A percentile compares a stretch with the other conserved stretches of the same genome.
phyloP scores from a whole-genome alignment of 306 rosid species.

The Arachis hypogaea region DNA sequence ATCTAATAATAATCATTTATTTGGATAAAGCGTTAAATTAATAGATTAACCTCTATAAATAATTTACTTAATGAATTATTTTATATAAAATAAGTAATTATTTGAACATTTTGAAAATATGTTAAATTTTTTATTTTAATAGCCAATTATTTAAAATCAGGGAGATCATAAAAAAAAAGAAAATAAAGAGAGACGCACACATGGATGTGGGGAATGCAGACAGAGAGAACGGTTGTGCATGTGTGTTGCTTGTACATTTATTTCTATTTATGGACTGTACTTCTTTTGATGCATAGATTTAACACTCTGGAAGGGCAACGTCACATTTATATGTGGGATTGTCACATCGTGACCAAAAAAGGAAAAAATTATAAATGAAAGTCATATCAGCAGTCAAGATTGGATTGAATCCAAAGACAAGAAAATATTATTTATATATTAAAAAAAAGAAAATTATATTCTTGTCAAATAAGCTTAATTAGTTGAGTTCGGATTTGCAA shows the following conservation, averaged over 20 bases:
- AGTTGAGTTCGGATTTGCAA: neutral
- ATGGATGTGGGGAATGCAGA: slow-evolving; percentile 33
- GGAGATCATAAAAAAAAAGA: too few relatives aligned
- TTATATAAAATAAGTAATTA: too few relatives aligned
- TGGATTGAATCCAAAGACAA: too few relatives aligned
- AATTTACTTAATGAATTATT: too few relatives aligned
- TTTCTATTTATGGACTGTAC: neutral
- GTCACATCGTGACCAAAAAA: neutral
- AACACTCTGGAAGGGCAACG: slow-evolving; percentile 43
- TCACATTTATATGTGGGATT: slow-evolving; percentile 29
- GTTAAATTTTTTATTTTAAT: too few relatives aligned
- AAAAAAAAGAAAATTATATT: neutral
- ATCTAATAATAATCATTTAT: too few relatives aligned
- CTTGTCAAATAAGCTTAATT: neutral
- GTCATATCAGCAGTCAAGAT: too few relatives aligned
- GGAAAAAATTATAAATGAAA: neutral
- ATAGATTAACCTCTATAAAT: too few relatives aligned
- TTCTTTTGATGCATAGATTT: slow-evolving; percentile 36
- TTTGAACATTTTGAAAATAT: too few relatives aligned
- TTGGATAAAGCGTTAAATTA: too few relatives aligned
- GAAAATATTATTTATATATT: too few relatives aligned
- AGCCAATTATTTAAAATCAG: too few relatives aligned
- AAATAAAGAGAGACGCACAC: slow-evolving; percentile 20
- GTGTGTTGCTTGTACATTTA: slow-evolving; percentile 40
- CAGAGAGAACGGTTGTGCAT: slow-evolving; percentile 38